Conservation (phyloP, 495 filamentous ascomycete genomes). For the Margaritispora aquatica region DNA sequence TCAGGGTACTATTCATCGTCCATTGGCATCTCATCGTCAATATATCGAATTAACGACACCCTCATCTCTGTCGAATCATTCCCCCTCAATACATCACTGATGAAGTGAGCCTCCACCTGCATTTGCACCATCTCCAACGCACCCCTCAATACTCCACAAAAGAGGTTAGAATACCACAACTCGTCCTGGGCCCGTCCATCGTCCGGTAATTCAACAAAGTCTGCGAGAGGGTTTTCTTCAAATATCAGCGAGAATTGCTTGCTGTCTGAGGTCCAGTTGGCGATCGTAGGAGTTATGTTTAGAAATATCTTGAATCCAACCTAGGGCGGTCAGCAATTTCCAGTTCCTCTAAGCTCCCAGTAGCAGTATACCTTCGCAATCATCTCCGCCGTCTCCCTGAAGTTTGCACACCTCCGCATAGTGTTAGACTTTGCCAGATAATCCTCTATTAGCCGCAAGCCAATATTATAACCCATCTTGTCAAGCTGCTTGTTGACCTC, state of each 20-base stretch:
- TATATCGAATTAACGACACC: conserved; percentile 85
- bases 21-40: conserved; percentile 95
- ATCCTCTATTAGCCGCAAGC: conserved; percentile 92
- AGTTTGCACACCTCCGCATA: conserved; percentile 78
- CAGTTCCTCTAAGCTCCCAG: not conserved
- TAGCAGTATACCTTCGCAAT: conserved; percentile 69
- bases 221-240: conserved; percentile 93
- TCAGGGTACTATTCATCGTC: conserved; percentile 61
- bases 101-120: conserved; percentile 96
- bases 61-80: conserved; percentile 98
- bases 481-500: conserved; percentile 97
- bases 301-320: conserved; percentile 99
- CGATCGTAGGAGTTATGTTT: conserved; percentile 91
- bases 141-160: conserved; percentile 87
- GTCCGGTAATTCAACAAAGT: conserved; percentile 96
- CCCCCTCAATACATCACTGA: conserved; percentile 88
- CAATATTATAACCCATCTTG: conserved; percentile 99
- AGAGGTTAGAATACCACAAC: conserved; percentile 96
- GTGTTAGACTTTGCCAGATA: conserved; percentile 92
- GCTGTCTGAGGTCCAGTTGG: conserved; percentile 92
- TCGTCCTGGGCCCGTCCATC: conserved; percentile 95
- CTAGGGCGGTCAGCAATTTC: conserved; percentile 36
- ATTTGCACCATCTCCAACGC: conserved; percentile 99
- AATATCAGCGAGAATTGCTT: conserved; percentile 95
- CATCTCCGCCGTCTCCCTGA: conserved; percentile 93